Conservation (phyloP, 129 eudicot species). For the Flaveria sonorensis region DNA sequence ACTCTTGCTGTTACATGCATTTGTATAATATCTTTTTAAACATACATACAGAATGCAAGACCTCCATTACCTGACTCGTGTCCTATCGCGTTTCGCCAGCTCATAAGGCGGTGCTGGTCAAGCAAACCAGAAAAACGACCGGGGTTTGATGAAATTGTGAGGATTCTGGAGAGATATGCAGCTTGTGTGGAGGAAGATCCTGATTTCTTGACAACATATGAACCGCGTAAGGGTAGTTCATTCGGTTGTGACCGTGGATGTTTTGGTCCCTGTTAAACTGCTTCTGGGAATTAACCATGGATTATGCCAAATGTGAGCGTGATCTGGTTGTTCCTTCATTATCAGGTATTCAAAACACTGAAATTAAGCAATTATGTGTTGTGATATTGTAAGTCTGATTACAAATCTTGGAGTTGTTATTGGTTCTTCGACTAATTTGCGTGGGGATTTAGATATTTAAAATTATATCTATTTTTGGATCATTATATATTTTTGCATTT, state of each 20-base stretch:
- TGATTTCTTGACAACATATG: slow-evolving; percentile 56
- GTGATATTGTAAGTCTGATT: slow-evolving; percentile 5
- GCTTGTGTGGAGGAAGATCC: slow-evolving; percentile 66
- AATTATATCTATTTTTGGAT: not conserved
- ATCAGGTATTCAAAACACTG: slow-evolving; percentile 12
- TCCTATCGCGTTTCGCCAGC: slow-evolving; percentile 60
- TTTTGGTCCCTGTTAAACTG: slow-evolving; percentile 35
- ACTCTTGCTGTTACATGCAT: not conserved
- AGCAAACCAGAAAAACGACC: slow-evolving; percentile 77
- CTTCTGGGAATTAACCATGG: slow-evolving; percentile 9
- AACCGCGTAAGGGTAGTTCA: slow-evolving; percentile 37
- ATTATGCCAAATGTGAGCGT: slow-evolving; percentile 30
- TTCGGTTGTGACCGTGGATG: slow-evolving; percentile 57
- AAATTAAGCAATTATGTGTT: slow-evolving; percentile 8
- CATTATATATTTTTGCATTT: slow-evolving; percentile 6
- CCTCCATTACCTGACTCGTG: slow-evolving; percentile 80
- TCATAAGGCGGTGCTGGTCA: slow-evolving; percentile 85
- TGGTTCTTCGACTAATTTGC: slow-evolving; percentile 7
- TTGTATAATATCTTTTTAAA: slow-evolving; percentile 3
- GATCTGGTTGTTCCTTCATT: slow-evolving; percentile 33
- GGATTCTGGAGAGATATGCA: slow-evolving; percentile 55
- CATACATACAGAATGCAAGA: slow-evolving; percentile 69
- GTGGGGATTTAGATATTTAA: slow-evolving; percentile 3
- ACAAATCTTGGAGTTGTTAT: slow-evolving; percentile 10
- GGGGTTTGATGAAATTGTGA: slow-evolving; percentile 72